These are phyloP conservation scores for Hortiboletus campestris DNA, from an alignment of 768 basidiomycete genomes.

Conservation along the genomic window DNA sequence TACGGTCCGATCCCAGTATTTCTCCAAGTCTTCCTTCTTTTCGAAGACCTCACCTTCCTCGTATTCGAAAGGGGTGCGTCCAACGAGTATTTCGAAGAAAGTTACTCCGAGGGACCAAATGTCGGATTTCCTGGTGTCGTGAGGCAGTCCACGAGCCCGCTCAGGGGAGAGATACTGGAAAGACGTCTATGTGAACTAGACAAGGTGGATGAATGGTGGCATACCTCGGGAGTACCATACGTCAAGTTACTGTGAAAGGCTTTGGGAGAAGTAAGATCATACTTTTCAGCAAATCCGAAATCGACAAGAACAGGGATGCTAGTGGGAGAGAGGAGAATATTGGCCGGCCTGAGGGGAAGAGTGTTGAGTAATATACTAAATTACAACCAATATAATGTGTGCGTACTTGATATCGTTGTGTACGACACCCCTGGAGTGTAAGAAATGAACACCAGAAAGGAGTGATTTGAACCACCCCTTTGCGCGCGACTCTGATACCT, in stretches of 20 bases:
- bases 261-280: slow-evolving; percentile 58
- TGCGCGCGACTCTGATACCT: slow-evolving; percentile 77
- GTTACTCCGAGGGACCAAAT: slow-evolving; percentile 86
- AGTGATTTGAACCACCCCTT: slow-evolving; percentile 80
- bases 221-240: slow-evolving; percentile 89
- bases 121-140: slow-evolving; percentile 93
- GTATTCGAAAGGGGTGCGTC: slow-evolving; percentile 89
- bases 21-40: slow-evolving; percentile 76
- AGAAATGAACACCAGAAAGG: slow-evolving; percentile 77
- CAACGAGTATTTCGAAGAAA: slow-evolving; percentile 91
- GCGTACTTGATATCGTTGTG: slow-evolving; percentile 94
- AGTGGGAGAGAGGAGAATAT: slow-evolving; percentile 79
- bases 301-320: slow-evolving; percentile 89
- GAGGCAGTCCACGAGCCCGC: slow-evolving; percentile 80
- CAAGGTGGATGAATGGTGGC: not conserved
- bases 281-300: slow-evolving; percentile 94
- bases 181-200: not conserved
- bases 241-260: slow-evolving; percentile 82
- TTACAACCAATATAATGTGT: not conserved
- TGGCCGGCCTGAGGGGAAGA: slow-evolving; percentile 65
- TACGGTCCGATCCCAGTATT: slow-evolving; percentile 85
- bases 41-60: slow-evolving; percentile 75
- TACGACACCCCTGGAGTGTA: slow-evolving; percentile 80
- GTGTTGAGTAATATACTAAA: not conserved
- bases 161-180: slow-evolving; percentile 87